A percentile compares a stretch with the other conserved stretches of the same genome.
These are phyloP conservation scores for Tylopilus plumbeoviolaceoides DNA, from an alignment of 768 basidiomycete genomes.

Conservation along the genomic window DNA sequence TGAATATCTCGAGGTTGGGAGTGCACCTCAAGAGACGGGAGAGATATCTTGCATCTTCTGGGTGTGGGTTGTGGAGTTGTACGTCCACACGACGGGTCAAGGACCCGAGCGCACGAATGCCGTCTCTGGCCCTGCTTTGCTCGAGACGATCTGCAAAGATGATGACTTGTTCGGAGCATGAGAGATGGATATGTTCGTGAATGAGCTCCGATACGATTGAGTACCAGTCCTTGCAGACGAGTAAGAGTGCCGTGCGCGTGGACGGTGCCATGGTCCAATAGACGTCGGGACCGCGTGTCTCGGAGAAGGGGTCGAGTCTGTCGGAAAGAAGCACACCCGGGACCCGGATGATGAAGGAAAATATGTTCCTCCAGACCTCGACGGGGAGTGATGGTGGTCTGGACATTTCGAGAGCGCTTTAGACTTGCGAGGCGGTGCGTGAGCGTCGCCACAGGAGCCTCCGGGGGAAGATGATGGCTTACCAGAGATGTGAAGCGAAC, in stretches of 20 bases:
- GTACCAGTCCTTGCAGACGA: slow-evolving; percentile 39
- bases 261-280: slow-evolving; percentile 27
- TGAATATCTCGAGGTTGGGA: slow-evolving; percentile 42
- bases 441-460: slow-evolving; percentile 3
- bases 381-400: slow-evolving; percentile 27
- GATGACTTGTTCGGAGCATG: slow-evolving; percentile 33
- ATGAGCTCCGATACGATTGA: slow-evolving; percentile 35
- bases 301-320: slow-evolving; percentile 39
- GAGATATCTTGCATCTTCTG: slow-evolving; percentile 17
- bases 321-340: slow-evolving; percentile 32
- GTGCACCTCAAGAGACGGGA: slow-evolving; percentile 38
- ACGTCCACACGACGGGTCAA: slow-evolving; percentile 42
- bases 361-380: slow-evolving; percentile 40
- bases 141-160: slow-evolving; percentile 35
- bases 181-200: slow-evolving; percentile 39
- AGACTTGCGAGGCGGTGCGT: slow-evolving; percentile 1
- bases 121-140: slow-evolving; percentile 14
- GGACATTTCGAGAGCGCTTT: slow-evolving; percentile 8
- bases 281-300: slow-evolving; percentile 28
- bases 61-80: slow-evolving; percentile 32
- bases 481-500: slow-evolving; percentile 6
- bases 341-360: slow-evolving; percentile 32
- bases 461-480: background rate
- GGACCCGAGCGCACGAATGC: slow-evolving; percentile 33
- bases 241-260: slow-evolving; percentile 30